Base-by-base conservation (phyloP, 495 filamentous ascomycete species). In the Chaetomium tenue region DNA sequence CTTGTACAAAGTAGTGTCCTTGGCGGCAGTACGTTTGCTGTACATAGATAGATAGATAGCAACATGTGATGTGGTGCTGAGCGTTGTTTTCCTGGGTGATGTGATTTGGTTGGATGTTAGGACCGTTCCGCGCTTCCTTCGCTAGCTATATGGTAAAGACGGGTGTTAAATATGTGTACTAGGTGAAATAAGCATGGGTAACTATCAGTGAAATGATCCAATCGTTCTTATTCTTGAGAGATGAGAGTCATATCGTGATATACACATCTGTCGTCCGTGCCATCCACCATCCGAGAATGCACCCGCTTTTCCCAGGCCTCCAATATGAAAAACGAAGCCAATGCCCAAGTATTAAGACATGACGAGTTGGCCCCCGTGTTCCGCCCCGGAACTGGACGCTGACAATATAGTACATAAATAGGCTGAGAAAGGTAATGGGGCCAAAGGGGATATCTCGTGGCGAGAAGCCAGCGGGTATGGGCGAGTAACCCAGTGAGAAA, bases 361-460 rank as follows among this genome's bases (percentile, higher is more conserved):
- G 25, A 25, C 18, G 44, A 47, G 15, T 7, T 20, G 0, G 33
- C 13, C 37, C 26, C 52, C 20, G 2, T 9, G 2, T 28, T 30
- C 60, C 37, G 22, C 8, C 22, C 18, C n/a, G 22, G 20, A 26
- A 33, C 11, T n/a, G 25, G 23, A n/a, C n/a, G 25, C 15, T 63
- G 42, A 40, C 50, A 63, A 40, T 57, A 51, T 63, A 12, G 33
- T 37, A 63, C 61, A 63, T 37, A 22, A 40, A 57, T 28, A 39
- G 12, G 28, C 9, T 16, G 16, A 6, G 20, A 20, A 25, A 37
- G 23, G 22, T 26, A 23, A 26, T 50, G 22, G 47, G 53, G 9
- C 3, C 1, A 40, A 5, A 47, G 44, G 15, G 12, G n/a, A 47
- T n/a, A 16, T 37, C 33, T 37, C 33, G 33, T 37, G 9, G 9